These are phyloP conservation scores for Candida pseudoglaebosa DNA, from an alignment of 805 yeast genomes.

Conservation along the genomic window DNA sequence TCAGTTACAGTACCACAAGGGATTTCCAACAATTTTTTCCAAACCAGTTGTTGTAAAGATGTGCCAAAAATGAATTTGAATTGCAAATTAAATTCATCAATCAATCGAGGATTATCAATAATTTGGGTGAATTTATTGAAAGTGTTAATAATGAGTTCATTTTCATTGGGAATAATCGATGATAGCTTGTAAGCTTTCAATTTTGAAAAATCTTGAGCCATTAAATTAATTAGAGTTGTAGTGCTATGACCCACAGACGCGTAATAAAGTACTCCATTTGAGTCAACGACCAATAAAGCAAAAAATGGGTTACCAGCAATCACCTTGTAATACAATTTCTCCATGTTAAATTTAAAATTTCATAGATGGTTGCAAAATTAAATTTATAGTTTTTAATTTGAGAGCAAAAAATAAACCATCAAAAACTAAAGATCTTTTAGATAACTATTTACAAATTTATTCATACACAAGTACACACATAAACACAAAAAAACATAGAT, in stretches of 20 bases:
- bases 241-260: constrained; percentile 16
- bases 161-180: constrained; percentile 4
- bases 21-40: constrained; percentile 28
- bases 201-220: constrained; percentile 13
- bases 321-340: constrained; percentile 12
- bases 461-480: no score
- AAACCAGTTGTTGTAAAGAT: constrained; percentile 31
- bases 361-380: constrained; percentile 3
- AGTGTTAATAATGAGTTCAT: constrained; percentile 6
- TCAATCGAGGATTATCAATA: constrained; percentile 11
- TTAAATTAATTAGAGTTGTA: constrained; percentile 3
- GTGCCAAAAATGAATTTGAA: constrained; percentile 34
- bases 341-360: background rate
- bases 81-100: constrained; percentile 4
- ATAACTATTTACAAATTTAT: no score
- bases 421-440: background rate
- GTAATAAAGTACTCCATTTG: constrained; percentile 15
- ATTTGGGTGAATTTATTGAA: constrained; percentile 8
- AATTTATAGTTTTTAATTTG: background rate
- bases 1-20: constrained; percentile 24
- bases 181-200: constrained; percentile 7
- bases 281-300: constrained; percentile 15
- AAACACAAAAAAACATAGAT: no score
- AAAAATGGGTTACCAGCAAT: constrained; percentile 7
- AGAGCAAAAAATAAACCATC: background rate